Base-by-base conservation (phyloP, 108 stramenopile species). In the Cyclostephanos invisitatus region DNA sequence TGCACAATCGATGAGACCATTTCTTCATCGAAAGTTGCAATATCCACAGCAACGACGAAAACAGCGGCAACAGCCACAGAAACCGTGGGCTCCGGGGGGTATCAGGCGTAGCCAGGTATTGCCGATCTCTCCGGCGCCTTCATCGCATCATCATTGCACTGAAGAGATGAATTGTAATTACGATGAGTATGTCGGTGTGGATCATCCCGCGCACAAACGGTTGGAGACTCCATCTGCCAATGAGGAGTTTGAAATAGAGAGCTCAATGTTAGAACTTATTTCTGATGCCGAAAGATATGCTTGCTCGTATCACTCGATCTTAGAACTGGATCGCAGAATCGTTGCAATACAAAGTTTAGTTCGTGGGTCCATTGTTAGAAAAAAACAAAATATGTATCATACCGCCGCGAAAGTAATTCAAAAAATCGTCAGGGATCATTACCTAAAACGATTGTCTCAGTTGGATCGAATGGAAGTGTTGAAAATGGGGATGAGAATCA, bases 331-430 rank as follows among this genome's bases (percentile, higher is more conserved):
- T 11, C 42, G 46, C 5, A 68, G 24, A 28, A 68, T 68, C 22
- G 46, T 57, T 10, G 27, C 17, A 14, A 57, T 68, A 44, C 67
- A 68, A 68, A 21, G 67, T 14, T 40, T 17, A 22, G 67, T 57
- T 56, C 67, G 67, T 29, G 67, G 67, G 1, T 42, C 25, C 17
- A 24, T 68, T 5, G 67, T 29, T 15, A 55, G 67, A 15, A 42
- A 68, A 36, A 46, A 24, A 27, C 57, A 38, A 6, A 55, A 28
- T 22, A 55, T 17, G 14, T 58, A 27, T 55, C 67, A 68, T 40
- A 27, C 35, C 3, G 67, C 67, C 36, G 67, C 67, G 5, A 20
- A 22, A 46, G n/a, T 44, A 1, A 68, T 68, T 44, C 67, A 68
- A 68, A 42, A 5, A 22, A 17, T 11, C 44, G 67, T 68, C 25